These are phyloP conservation scores for Claviceps paspali DNA, from an alignment of 2,329 filamentous ascomycete genomes.

Conservation along the genomic window DNA sequence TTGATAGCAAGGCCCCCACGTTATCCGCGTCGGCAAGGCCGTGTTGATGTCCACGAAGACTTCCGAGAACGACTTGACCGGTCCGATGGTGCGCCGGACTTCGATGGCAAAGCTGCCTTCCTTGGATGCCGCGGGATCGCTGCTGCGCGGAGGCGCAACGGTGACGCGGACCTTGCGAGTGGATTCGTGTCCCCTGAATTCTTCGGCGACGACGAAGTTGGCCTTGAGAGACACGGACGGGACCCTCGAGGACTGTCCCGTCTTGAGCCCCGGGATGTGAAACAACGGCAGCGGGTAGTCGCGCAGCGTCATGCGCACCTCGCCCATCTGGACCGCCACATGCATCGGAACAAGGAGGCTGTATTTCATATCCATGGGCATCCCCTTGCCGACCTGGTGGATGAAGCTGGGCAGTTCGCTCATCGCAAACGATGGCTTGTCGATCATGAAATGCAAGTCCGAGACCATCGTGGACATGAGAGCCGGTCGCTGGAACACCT, in stretches of 20 bases:
- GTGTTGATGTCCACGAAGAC: conserved; percentile 89
- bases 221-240: conserved; percentile 74
- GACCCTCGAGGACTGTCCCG: conserved; percentile 62
- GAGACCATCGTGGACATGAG: conserved; percentile 68
- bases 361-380: conserved; percentile 85
- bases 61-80: conserved; percentile 93
- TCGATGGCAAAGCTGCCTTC: conserved; percentile 65
- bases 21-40: conserved; percentile 77
- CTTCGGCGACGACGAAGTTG: conserved; percentile 92
- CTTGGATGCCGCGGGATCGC: conserved; percentile 37
- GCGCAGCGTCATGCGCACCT: conserved; percentile 69
- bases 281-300: conserved; percentile 89
- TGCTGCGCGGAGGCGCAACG: conserved; percentile 55
- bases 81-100: conserved; percentile 78
- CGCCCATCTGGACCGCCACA: conserved; percentile 77
- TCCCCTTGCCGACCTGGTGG: conserved; percentile 85
- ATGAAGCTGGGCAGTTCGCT: conserved; percentile 71
- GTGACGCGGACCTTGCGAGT: conserved; percentile 68
- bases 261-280: conserved; percentile 72
- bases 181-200: conserved; percentile 69
- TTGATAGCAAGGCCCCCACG: conserved; percentile 95
- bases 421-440: conserved; percentile 85
- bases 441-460: conserved; percentile 71
- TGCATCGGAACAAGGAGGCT: conserved; percentile 80
- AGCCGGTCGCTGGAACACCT: conserved; percentile 70